A percentile compares a stretch with the other conserved stretches of the same genome.
Conservation (phyloP, 495 filamentous ascomycete genomes). For the Evernia prunastri region DNA sequence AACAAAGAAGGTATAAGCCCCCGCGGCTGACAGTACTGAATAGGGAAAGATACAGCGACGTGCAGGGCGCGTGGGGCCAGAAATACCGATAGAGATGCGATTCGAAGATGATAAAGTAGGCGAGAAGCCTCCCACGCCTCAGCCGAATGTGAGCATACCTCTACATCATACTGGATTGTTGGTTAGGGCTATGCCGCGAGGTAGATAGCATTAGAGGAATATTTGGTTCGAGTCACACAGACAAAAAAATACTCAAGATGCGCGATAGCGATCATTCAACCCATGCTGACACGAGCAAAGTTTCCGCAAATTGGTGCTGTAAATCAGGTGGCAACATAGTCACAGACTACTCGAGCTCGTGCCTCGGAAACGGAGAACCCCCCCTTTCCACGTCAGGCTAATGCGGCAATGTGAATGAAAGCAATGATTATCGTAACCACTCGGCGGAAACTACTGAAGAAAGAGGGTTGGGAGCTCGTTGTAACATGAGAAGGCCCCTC, state of each 20-base stretch:
- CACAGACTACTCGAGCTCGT: background rate
- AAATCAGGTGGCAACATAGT: background rate
- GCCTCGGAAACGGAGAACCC: background rate
- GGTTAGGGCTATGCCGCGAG: background rate
- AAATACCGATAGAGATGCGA: background rate
- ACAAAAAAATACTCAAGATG: background rate
- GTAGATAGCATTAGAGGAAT: background rate
- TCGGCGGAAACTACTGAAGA: background rate
- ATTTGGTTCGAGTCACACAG: background rate
- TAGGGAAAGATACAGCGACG: background rate
- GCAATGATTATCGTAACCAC: background rate
- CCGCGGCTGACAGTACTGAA: background rate
- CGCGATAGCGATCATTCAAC: background rate
- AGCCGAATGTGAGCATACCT: background rate
- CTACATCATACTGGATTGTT: background rate
- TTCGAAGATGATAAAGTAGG: background rate
- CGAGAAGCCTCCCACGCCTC: background rate
- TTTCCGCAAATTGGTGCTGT: background rate
- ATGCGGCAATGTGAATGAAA: background rate
- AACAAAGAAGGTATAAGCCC: background rate
- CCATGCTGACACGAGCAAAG: background rate
- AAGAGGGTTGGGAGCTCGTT: background rate
- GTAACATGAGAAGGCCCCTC: background rate
- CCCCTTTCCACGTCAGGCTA: too few relatives aligned
- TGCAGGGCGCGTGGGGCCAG: background rate